These are phyloP conservation scores for Lipomyces anomalus DNA, from an alignment of 805 yeast genomes.

Conservation along the genomic window DNA sequence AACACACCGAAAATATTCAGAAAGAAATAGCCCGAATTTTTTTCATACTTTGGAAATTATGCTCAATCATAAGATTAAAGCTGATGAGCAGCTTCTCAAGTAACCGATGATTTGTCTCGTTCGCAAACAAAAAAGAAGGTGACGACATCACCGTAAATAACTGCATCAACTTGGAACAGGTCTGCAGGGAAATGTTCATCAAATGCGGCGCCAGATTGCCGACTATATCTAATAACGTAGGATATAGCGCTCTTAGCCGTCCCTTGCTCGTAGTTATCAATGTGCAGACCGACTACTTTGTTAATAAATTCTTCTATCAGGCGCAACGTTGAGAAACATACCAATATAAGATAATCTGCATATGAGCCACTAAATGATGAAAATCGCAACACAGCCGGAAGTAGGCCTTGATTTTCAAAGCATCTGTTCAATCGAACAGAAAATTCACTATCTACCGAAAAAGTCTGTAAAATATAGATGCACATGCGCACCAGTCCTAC, in stretches of 20 bases:
- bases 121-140: conserved; percentile 25
- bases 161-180: conserved; percentile 29
- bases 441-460: conserved; percentile 29
- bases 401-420: conserved; percentile 28
- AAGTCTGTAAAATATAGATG: conserved; percentile 30
- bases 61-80: conserved; percentile 24
- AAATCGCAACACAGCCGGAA: conserved; percentile 29
- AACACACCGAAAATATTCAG: no score
- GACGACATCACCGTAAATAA: conserved; percentile 24
- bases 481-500: conserved; percentile 32
- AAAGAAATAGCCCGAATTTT: no score
- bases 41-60: conserved; percentile 27
- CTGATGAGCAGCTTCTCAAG: conserved; percentile 24
- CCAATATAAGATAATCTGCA: conserved; percentile 31
- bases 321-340: neutral
- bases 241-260: conserved; percentile 23
- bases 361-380: conserved; percentile 27
- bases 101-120: conserved; percentile 24
- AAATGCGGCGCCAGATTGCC: conserved; percentile 32
- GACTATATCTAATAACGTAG: conserved; percentile 29
- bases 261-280: conserved; percentile 20
- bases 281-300: conserved; percentile 19
- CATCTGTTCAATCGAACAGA: conserved; percentile 23
- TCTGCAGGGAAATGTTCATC: conserved; percentile 27
- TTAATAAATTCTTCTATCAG: neutral